Percentiles rank a stretch among this genome's conserved stretches.
Conservation (phyloP, 2,329 filamentous ascomycete species). For the Pestalotiopsis sp. region DNA sequence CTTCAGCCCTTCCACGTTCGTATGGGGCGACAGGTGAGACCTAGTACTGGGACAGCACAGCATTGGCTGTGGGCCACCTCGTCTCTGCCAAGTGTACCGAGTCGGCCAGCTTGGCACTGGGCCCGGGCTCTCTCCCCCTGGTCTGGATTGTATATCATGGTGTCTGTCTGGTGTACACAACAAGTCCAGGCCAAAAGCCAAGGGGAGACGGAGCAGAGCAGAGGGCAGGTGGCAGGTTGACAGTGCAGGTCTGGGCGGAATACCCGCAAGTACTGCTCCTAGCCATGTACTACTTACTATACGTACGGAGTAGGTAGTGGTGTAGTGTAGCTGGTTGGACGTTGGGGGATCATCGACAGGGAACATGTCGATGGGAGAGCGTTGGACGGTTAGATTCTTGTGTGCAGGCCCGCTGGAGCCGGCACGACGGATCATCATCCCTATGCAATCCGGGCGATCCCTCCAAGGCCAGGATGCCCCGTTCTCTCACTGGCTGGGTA, state of each 20-base stretch:
- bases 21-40: neutral
- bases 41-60: neutral
- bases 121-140: no score
- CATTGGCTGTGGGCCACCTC: neutral
- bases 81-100: neutral
- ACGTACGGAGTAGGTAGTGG: neutral
- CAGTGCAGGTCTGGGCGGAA: constrained; percentile 1
- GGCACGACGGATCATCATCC: constrained; percentile 13
- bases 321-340: constrained; percentile 2
- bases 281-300: neutral
- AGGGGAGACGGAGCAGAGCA: neutral
- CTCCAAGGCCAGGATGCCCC: constrained; percentile 6
- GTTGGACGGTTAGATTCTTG: constrained; percentile 10
- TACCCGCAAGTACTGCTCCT: neutral
- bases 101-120: neutral
- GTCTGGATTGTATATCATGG: no score
- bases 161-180: no score
- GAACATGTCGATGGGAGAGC: constrained; percentile 14
- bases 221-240: neutral
- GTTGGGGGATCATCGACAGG: constrained; percentile 26
- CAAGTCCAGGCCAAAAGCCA: no score
- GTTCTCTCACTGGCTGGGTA: neutral
- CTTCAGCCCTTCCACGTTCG: neutral
- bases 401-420: constrained; percentile 11
- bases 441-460: constrained; percentile 4